phyloP scores from a whole-genome alignment of 2,329 filamentous ascomycete genomes.

The Thelonectria blattea region DNA sequence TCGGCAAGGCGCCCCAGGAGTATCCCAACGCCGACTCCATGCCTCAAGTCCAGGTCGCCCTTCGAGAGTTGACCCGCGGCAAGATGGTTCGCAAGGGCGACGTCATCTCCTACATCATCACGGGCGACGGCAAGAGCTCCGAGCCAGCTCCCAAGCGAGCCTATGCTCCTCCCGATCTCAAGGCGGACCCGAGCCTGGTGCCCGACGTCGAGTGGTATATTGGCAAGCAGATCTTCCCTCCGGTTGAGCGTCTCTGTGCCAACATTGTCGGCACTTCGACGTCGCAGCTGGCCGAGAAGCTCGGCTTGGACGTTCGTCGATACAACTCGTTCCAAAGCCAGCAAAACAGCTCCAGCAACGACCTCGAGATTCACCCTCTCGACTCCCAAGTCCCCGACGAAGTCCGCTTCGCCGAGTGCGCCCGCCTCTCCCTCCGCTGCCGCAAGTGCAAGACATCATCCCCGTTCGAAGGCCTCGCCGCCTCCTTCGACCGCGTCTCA shows the following conservation, averaged over 20 bases:
- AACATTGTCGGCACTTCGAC: slow-evolving; percentile 94
- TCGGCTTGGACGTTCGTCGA: slow-evolving; percentile 88
- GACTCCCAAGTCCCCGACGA: slow-evolving; percentile 94
- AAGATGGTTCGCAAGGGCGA: slow-evolving; percentile 91
- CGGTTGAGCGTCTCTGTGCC: slow-evolving; percentile 95
- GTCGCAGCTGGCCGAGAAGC: slow-evolving; percentile 86
- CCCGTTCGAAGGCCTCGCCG: slow-evolving; percentile 76
- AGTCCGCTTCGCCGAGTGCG: slow-evolving; percentile 84
- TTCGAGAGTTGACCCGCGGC: slow-evolving; percentile 84
- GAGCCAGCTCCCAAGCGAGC: slow-evolving; percentile 86
- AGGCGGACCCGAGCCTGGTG: slow-evolving; percentile 74
- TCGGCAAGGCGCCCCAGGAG: slow-evolving; percentile 90
- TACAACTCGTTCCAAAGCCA: slow-evolving; percentile 64
- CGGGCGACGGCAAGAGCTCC: slow-evolving; percentile 69
- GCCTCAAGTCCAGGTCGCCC: slow-evolving; percentile 95
- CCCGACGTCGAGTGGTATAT: slow-evolving; percentile 98
- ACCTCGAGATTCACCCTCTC: slow-evolving; percentile 82
- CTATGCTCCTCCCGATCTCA: slow-evolving; percentile 83
- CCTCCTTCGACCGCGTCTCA: slow-evolving; percentile 65
- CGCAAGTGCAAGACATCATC: slow-evolving; percentile 76
- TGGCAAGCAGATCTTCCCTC: slow-evolving; percentile 97
- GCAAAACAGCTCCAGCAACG: slow-evolving; percentile 59
- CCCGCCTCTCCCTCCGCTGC: slow-evolving; percentile 79
- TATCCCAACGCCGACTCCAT: slow-evolving; percentile 95
- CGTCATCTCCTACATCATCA: slow-evolving; percentile 96